Evolutionary conservation across 345 rosid species (phyloP), one percentile per base, ranked within the genome.

Genomic region (Isatis tinctoria): DNA sequence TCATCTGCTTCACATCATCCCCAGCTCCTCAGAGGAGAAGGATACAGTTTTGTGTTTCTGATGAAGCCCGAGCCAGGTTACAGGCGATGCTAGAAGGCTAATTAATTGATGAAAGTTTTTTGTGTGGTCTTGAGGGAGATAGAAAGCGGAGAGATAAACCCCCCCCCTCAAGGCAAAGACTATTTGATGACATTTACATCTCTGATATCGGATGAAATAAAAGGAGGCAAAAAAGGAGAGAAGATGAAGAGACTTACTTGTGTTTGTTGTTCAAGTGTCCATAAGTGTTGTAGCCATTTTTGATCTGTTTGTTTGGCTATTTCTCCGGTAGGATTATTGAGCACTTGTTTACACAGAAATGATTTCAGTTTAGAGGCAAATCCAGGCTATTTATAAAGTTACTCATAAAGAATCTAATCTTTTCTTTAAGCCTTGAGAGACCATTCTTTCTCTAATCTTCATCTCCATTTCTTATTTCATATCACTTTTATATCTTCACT

Each of bases 1-100:
- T 93, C 16, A 85, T 93, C 64, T 83, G 91, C 60, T 93, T 91
- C 70, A 82, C 87, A 65, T 51, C 52, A 3, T 87, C 90, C 0
- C 85, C 83, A 9, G 47, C 37, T 28, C 71, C 82, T 27, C 85
- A 75, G 47, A 80, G 81, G 73, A 56, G 78, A 52, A 86, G 76
- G 74, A 79, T 79, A 12, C 73, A 72, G 77, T 83, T 90, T 72
- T 84, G 93, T 82, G 89, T 89, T 60, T 89, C 92, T 0, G 88
- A 92, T 2, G 93, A 89, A 85, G 92, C 57, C 6, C 57, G 74
- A 54, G 52, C 59, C 1, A 39, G 41, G 51, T 43, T 76, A 33
- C 79, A 76, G 6, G 36, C 65, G 5, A 52, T 76, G 79, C 60
- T 76, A 53, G 59, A 62, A 60, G 51, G 49, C 54, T 69, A 69